Conservation (phyloP, 202 grass and related monocot genomes). For the Carex arenaria region DNA sequence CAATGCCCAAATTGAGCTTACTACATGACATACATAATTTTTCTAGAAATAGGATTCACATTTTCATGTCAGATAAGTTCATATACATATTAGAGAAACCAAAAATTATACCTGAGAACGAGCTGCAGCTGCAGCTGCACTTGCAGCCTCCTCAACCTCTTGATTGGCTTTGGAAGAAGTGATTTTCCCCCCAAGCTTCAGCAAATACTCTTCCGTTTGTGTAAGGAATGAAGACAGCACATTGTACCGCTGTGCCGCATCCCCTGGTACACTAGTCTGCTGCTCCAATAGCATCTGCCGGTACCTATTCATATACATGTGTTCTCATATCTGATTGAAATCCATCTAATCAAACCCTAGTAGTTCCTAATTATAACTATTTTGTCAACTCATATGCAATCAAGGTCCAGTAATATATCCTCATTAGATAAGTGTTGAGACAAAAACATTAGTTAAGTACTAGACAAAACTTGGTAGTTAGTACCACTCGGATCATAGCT, state of each 20-base stretch:
- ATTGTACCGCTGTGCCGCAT: conserved; percentile 85
- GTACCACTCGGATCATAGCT: not conserved
- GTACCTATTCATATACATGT: conserved; percentile 83
- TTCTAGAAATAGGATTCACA: not conserved
- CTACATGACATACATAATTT: not conserved
- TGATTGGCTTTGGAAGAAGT: conserved; percentile 86
- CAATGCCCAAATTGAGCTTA: not conserved
- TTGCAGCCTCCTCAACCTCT: conserved; percentile 91
- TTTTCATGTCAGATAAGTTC: conserved; percentile 13
- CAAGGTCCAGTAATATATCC: not conserved
- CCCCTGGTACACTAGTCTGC: conserved; percentile 83
- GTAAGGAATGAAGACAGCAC: conserved; percentile 96
- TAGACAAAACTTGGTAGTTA: not conserved
- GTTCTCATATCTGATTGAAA: conserved; percentile 83
- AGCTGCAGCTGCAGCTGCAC: conserved; percentile 67
- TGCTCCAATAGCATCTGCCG: conserved; percentile 94
- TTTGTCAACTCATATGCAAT: not conserved
- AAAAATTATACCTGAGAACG: conserved; percentile 66
- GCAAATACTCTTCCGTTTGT: conserved; percentile 94
- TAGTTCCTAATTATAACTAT: not conserved
- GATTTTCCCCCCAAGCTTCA: conserved; percentile 96
- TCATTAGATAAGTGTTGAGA: not conserved
- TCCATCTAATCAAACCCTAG: conserved; percentile 47
- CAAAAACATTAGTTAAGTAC: not conserved
- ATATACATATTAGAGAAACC: not conserved